A percentile compares a stretch with the other conserved stretches of the same genome.
Evolutionary conservation across 345 rosid species (phyloP).

Genomic region (Cardamine resedifolia): DNA sequence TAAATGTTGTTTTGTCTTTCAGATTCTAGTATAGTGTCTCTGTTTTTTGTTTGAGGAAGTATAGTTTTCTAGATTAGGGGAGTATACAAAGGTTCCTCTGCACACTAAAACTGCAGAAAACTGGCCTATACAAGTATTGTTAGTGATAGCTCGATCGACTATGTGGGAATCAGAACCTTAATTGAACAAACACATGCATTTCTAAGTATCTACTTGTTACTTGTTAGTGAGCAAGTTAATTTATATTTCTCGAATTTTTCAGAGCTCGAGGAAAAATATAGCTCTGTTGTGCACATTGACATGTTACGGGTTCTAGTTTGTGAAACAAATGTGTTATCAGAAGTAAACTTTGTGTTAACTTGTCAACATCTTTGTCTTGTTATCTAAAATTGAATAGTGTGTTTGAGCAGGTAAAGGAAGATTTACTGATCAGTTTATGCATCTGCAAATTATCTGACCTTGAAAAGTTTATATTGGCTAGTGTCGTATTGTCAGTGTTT

Average conservation of each 20-base stretch:
- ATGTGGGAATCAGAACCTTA: not conserved
- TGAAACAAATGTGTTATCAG: not conserved
- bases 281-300: not conserved
- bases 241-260: not conserved
- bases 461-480: not conserved
- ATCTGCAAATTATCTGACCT: not conserved
- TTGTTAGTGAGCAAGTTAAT: not conserved
- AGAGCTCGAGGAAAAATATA: not conserved
- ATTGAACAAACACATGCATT: not conserved
- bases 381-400: not conserved
- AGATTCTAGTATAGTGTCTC: constrained; percentile 1
- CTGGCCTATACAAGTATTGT: not conserved
- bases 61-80: not conserved
- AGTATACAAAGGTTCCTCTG: not conserved
- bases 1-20: constrained; percentile 5
- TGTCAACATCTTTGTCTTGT: not conserved
- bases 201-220: not conserved
- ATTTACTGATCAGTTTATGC: not conserved
- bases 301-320: not conserved
- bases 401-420: not conserved
- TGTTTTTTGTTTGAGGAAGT: constrained; percentile 9
- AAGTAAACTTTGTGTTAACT: not conserved
- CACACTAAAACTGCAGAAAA: not conserved
- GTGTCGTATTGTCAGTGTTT: not conserved
- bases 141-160: not conserved